Conservation (phyloP, 257 asterid species). For the Solanum medicagineum region DNA sequence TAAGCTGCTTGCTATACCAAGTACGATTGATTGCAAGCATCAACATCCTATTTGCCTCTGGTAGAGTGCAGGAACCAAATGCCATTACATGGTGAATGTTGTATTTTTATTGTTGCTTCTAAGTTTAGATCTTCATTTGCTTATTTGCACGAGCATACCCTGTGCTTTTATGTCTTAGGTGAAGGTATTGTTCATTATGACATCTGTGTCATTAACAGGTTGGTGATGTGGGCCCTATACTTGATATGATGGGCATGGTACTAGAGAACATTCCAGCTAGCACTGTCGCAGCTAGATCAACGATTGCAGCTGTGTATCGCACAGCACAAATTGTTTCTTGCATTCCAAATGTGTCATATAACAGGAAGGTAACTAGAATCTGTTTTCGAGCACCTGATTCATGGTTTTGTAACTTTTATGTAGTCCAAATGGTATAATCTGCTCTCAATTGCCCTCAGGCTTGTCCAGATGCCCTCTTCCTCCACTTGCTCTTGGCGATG, state of each 20-base stretch:
- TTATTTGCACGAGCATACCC: background rate
- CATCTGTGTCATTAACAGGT: constrained; percentile 15
- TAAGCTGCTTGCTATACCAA: background rate
- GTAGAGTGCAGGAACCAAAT: background rate
- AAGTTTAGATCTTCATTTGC: background rate
- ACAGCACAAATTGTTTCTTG: constrained; percentile 30
- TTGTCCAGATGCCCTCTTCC: constrained; percentile 41
- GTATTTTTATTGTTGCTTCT: background rate
- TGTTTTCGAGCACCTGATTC: background rate
- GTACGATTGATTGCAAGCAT: background rate
- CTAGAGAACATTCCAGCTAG: constrained; percentile 29
- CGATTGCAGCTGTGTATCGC: constrained; percentile 27
- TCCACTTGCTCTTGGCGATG: constrained; percentile 42
- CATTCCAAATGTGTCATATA: constrained; percentile 28
- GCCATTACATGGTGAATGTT: background rate
- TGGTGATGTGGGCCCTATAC: constrained; percentile 39
- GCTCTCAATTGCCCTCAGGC: constrained; percentile 15
- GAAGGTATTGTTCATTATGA: background rate
- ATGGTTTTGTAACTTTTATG: background rate
- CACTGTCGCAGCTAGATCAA: constrained; percentile 23
- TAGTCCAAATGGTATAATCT: background rate
- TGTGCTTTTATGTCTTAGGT: background rate
- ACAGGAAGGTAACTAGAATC: constrained; percentile 18
- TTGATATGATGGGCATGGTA: constrained; percentile 37
- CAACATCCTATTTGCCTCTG: background rate